phyloP scores from a whole-genome alignment of 139 green algal genomes.

The Microglena sp. region DNA sequence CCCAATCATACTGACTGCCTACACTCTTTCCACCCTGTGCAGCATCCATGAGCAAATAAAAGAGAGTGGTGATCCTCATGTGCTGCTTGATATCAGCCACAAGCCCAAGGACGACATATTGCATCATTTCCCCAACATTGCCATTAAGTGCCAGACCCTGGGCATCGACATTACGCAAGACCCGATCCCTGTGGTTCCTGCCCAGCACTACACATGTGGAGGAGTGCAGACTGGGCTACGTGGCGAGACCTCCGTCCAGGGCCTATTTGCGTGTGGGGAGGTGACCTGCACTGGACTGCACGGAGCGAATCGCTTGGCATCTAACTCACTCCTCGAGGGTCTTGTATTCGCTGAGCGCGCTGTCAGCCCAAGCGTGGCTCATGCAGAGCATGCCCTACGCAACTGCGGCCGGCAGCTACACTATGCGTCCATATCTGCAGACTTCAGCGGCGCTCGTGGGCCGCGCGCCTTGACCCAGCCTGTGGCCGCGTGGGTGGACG shows the following conservation, averaged over 20 bases:
- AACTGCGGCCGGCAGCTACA: slow-evolving; percentile 37
- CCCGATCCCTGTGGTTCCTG: slow-evolving; percentile 89
- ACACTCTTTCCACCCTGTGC: no score
- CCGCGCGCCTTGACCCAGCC: no score
- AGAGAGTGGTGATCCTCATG: slow-evolving; percentile 50
- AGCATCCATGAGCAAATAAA: slow-evolving; percentile 82
- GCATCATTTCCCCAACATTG: slow-evolving; percentile 92
- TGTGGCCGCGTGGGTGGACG: slow-evolving; percentile 17
- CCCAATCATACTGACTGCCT: no score
- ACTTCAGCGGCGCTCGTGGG: background rate
- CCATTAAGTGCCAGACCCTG: slow-evolving; percentile 43
- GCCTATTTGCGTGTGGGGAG: slow-evolving; percentile 90
- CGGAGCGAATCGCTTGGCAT: slow-evolving; percentile 92
- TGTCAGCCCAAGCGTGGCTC: slow-evolving; percentile 59
- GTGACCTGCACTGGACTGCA: slow-evolving; percentile 89
- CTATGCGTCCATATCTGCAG: slow-evolving; percentile 29
- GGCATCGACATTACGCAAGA: slow-evolving; percentile 90
- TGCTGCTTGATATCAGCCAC: slow-evolving; percentile 90
- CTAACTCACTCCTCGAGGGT: slow-evolving; percentile 93
- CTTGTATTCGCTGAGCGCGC: slow-evolving; percentile 89
- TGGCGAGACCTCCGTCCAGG: slow-evolving; percentile 77
- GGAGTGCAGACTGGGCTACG: slow-evolving; percentile 81
- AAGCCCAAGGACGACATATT: slow-evolving; percentile 58
- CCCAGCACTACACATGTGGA: slow-evolving; percentile 96
- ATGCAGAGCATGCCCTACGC: slow-evolving; percentile 52